Evolutionary conservation across 2,329 filamentous ascomycete genomes (phyloP).

Genomic region (Parafenestella ontariensis): DNA sequence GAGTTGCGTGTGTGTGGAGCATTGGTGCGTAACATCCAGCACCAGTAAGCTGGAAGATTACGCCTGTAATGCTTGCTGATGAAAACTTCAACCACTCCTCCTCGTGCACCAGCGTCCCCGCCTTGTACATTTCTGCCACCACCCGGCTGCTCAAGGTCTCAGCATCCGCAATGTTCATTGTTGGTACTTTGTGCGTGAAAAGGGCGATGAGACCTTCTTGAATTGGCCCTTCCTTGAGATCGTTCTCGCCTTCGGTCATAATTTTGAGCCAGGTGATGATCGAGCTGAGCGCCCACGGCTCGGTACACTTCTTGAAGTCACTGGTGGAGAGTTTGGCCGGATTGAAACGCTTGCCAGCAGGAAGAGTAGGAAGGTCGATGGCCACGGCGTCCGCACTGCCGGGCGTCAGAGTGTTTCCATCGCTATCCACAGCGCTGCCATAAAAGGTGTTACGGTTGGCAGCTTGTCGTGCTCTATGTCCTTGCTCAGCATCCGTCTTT

Average conservation of each 20-base stretch:
- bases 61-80: conserved; percentile 79
- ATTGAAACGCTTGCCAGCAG: conserved; percentile 80
- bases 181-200: conserved; percentile 94
- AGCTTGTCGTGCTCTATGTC: conserved; percentile 50
- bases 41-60: conserved; percentile 91
- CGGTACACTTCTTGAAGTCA: conserved; percentile 83
- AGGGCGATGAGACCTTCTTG: conserved; percentile 86
- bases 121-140: conserved; percentile 78
- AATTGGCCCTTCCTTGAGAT: conserved; percentile 83
- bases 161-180: conserved; percentile 97
- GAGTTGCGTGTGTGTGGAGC: conserved; percentile 72
- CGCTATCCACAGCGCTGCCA: conserved; percentile 42
- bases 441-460: conserved; percentile 46
- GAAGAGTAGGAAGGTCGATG: conserved; percentile 85
- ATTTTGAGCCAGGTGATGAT: conserved; percentile 85
- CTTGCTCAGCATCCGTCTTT: conserved; percentile 87
- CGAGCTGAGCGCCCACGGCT: conserved; percentile 93
- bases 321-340: conserved; percentile 80
- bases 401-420: conserved; percentile 65
- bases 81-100: conserved; percentile 99
- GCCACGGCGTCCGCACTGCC: conserved; percentile 60
- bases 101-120: conserved; percentile 79
- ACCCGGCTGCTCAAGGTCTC: conserved; percentile 83
- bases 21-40: conserved; percentile 89
- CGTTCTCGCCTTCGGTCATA: conserved; percentile 89